Base-by-base conservation (phyloP, 202 grass and related monocot genomes). In the Cymbopogon flexuosus region DNA sequence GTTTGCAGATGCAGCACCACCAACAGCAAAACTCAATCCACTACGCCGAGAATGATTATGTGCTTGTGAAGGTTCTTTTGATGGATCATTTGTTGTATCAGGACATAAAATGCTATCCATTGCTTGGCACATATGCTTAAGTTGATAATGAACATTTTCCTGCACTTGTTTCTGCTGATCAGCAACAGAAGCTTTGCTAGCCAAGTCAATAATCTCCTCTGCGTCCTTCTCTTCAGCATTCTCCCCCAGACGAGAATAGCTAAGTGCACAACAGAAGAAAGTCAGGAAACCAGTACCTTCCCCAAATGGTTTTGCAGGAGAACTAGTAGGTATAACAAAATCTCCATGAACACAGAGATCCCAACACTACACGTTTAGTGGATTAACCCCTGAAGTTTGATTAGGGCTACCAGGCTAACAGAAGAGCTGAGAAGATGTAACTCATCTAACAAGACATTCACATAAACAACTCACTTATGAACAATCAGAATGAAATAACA, bases 131-230 rank as follows among this genome's bases (percentile, higher is more conserved):
- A 91, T 85, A 71, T 84, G 59, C 3, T 24, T 91, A 72, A 98
- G 82, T 85, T 98, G 92, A 63, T 84, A 79, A 77, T 98, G 92
- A 40, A 98, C 70, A 75, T 98, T 98, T 63, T 93, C 88, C 58
- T 98, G 90, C 23, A 98, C 96, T 82, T 98, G 90, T 74, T 84
- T 93, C 85, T 86, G 69, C 84, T 95, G 96, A n/a, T 93, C 90
- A 63, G 57, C 39, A 80, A 95, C 86, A 85, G 92, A 93, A 23
- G 88, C 86, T 86, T 91, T 94, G 84, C 57, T 87, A 70, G 90
- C 90, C 84, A 98, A 74, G 7, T 91, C 84, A 77, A 95, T 98
- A 70, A 95, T 91, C 81, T 98, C 92, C 5, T 98, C 90, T 4
- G 84, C 90, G 62, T 95, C 96, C 54, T 88, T 93, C 75, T 90